These are phyloP conservation scores for Hygrophorus pudorinus DNA, from an alignment of 768 basidiomycete genomes.

Conservation along the genomic window DNA sequence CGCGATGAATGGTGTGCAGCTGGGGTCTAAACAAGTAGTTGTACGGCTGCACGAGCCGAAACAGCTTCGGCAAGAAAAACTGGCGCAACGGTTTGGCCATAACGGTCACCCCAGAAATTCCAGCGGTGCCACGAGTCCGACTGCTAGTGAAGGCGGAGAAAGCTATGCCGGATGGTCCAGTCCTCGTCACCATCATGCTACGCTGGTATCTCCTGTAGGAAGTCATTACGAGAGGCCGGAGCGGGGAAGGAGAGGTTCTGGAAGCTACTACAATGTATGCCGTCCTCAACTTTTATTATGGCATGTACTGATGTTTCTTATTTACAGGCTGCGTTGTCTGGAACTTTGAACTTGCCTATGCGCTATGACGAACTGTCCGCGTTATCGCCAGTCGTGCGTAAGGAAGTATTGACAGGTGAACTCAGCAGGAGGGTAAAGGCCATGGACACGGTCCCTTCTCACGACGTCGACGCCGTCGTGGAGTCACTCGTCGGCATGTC, in stretches of 20 bases:
- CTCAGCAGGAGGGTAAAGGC: constrained; percentile 63
- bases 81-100: constrained; percentile 72
- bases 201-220: constrained; percentile 49
- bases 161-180: constrained; percentile 67
- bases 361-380: constrained; percentile 79
- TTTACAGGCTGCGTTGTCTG: constrained; percentile 65
- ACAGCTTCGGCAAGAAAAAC: constrained; percentile 81
- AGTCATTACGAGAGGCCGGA: constrained; percentile 47
- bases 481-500: constrained; percentile 63
- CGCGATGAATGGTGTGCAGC: constrained; percentile 65
- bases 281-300: constrained; percentile 1
- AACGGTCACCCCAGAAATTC: constrained; percentile 74
- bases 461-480: constrained; percentile 56
- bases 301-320: constrained; percentile 7
- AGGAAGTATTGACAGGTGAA: constrained; percentile 79
- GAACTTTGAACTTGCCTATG: constrained; percentile 74
- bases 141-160: constrained; percentile 74
- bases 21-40: constrained; percentile 71
- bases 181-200: constrained; percentile 45
- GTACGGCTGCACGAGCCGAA: constrained; percentile 89
- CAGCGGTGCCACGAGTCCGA: constrained; percentile 80
- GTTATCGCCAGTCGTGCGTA: constrained; percentile 79
- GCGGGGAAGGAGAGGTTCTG: constrained; percentile 66
- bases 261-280: constrained; percentile 77
- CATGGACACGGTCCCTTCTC: constrained; percentile 38